A percentile compares a stretch with the other conserved stretches of the same genome.
These are phyloP conservation scores for Afroboletus lepidellus DNA, from an alignment of 1,284 basidiomycete genomes.

Conservation along the genomic window DNA sequence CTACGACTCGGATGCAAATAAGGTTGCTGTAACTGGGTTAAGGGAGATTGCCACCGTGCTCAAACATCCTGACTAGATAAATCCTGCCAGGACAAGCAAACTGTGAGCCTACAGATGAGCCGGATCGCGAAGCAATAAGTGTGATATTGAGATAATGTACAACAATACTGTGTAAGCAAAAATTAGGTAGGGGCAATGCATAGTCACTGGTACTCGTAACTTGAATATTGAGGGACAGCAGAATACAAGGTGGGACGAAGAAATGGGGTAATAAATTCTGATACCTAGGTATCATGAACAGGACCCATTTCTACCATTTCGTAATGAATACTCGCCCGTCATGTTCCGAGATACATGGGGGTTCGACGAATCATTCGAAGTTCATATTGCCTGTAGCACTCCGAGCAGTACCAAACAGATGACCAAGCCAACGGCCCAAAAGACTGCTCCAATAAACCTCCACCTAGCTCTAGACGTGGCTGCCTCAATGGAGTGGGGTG, in stretches of 20 bases:
- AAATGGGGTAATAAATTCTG: not conserved
- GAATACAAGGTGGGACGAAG: too few species aligned
- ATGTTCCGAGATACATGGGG: not conserved
- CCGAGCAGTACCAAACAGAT: slow-evolving; percentile 22
- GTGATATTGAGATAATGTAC: not conserved
- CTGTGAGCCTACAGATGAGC: not conserved
- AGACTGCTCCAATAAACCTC: slow-evolving; percentile 43
- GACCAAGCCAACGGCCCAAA: slow-evolving; percentile 43
- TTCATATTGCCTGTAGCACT: slow-evolving; percentile 6
- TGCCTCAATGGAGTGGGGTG: slow-evolving; percentile 41
- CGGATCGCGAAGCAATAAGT: not conserved
- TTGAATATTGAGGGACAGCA: too few species aligned
- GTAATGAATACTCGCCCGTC: not conserved
- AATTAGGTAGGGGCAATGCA: too few species aligned
- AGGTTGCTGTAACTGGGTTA: too few species aligned
- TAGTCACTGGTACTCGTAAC: too few species aligned
- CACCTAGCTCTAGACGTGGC: slow-evolving; percentile 44
- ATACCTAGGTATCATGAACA: not conserved
- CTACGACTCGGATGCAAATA: too few species aligned
- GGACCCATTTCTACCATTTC: not conserved
- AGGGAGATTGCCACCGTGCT: too few species aligned
- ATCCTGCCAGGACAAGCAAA: too few species aligned
- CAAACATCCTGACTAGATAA: too few species aligned
- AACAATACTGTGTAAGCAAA: not conserved
- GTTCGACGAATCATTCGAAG: not conserved